Evolutionary conservation across 140 eudicot species (phyloP).

Genomic region (Stevia rebaudiana): DNA sequence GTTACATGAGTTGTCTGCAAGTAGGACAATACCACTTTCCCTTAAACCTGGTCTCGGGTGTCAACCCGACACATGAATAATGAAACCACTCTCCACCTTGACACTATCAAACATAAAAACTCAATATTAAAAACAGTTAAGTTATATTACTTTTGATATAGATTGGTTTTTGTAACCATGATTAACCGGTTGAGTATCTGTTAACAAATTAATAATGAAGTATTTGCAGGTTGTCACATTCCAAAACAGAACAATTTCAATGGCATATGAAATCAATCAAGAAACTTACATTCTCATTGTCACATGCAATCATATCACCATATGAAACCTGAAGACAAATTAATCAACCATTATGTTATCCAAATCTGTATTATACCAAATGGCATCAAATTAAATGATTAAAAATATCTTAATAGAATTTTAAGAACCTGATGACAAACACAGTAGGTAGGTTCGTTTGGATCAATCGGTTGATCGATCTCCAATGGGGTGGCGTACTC

Average conservation of each 20-base stretch:
- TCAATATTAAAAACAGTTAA: background rate
- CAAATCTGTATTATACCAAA: background rate
- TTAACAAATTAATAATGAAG: background rate
- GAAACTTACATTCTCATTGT: constrained; percentile 73
- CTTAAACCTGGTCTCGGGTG: constrained; percentile 93
- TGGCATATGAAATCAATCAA: background rate
- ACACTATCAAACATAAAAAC: constrained; percentile 47
- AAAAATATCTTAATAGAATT: background rate
- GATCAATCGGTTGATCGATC: constrained; percentile 93
- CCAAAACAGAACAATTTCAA: background rate
- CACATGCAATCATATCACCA: constrained; percentile 99
- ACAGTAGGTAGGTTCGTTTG: constrained; percentile 93
- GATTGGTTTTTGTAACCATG: background rate
- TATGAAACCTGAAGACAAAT: constrained; percentile 61
- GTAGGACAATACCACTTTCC: constrained; percentile 98
- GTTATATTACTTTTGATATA: background rate
- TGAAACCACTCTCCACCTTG: constrained; percentile 99
- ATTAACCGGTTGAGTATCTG: background rate
- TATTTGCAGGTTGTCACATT: background rate
- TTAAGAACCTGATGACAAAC: constrained; percentile 93
- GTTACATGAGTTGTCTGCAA: constrained; percentile 38
- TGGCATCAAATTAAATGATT: background rate
- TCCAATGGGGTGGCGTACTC: constrained; percentile 74
- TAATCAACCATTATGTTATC: background rate
- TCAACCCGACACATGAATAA: constrained; percentile 90